Evolutionary conservation across 2,329 filamentous ascomycete genomes (phyloP).

Genomic region (Reticulascus tulasneorum): DNA sequence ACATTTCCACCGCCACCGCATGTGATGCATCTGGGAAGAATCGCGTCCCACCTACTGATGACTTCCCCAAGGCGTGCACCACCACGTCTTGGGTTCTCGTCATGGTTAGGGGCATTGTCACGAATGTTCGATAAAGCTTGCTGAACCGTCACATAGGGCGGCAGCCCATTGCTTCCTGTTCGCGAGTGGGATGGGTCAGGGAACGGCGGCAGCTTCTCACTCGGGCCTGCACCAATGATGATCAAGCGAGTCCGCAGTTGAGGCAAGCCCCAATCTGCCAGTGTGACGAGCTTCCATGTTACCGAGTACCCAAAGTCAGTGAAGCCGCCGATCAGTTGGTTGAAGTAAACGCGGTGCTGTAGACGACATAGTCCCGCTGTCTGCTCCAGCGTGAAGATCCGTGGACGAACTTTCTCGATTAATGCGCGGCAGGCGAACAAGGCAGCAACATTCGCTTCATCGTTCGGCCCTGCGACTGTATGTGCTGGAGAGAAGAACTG

Average conservation of each 20-base stretch:
- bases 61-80: slow-evolving; percentile 33
- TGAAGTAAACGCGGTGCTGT: slow-evolving; percentile 54
- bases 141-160: slow-evolving; percentile 40
- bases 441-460: slow-evolving; percentile 64
- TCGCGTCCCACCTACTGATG: slow-evolving; percentile 34
- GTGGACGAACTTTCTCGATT: slow-evolving; percentile 55
- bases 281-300: slow-evolving; percentile 58
- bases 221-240: slow-evolving; percentile 60
- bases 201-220: slow-evolving; percentile 65
- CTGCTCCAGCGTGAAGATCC: slow-evolving; percentile 75
- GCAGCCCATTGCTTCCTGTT: slow-evolving; percentile 24
- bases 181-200: slow-evolving; percentile 57
- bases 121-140: slow-evolving; percentile 35
- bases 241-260: slow-evolving; percentile 49
- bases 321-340: slow-evolving; percentile 59
- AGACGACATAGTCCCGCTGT: slow-evolving; percentile 69
- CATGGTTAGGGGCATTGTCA: slow-evolving; percentile 30
- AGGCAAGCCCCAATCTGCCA: slow-evolving; percentile 47
- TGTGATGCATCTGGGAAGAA: slow-evolving; percentile 58
- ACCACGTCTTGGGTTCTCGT: slow-evolving; percentile 23
- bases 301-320: slow-evolving; percentile 65
- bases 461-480: slow-evolving; percentile 52
- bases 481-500: slow-evolving; percentile 73
- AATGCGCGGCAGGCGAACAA: slow-evolving; percentile 52
- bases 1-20: slow-evolving; percentile 59